Percentiles rank a stretch among this genome's conserved stretches.
Evolutionary conservation across 192 early-diverging fungal species (phyloP).

Genomic region (Coemansia sp.): DNA sequence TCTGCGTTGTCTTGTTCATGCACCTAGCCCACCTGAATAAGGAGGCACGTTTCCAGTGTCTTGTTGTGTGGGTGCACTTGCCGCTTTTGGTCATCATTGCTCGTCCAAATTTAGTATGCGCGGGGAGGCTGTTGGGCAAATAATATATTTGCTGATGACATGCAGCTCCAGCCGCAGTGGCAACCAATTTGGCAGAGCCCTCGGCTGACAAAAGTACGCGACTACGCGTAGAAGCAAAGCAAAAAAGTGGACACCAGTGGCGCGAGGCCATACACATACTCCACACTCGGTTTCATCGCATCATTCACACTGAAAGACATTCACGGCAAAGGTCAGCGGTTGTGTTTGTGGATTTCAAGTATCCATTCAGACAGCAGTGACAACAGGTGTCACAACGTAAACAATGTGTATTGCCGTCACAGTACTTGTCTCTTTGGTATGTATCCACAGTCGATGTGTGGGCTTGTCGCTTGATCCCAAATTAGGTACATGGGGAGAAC

Average conservation of each 20-base stretch:
- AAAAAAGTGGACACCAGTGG: neutral
- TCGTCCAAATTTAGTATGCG: slow-evolving; percentile 6
- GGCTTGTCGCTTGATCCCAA: slow-evolving; percentile 12
- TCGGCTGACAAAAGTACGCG: neutral
- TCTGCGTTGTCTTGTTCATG: neutral
- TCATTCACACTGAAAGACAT: neutral
- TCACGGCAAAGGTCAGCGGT: neutral
- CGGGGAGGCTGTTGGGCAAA: neutral
- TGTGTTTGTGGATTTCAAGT: slow-evolving; percentile 4
- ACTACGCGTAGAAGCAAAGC: neutral
- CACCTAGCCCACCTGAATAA: neutral
- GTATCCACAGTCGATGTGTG: neutral
- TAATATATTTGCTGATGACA: neutral
- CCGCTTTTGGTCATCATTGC: neutral
- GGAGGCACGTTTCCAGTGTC: neutral
- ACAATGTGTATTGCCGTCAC: neutral
- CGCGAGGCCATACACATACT: neutral
- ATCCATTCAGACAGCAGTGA: slow-evolving; percentile 10
- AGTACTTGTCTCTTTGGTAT: slow-evolving; percentile 3
- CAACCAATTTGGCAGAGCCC: neutral
- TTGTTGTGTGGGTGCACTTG: slow-evolving; percentile 8
- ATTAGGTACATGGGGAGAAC: slow-evolving; percentile 32
- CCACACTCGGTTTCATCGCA: neutral
- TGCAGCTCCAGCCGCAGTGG: slow-evolving; percentile 1
- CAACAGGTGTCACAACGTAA: neutral